Evolutionary conservation across 1,139 yeast species (phyloP).

Genomic region (Zygosaccharomyces sapae): DNA sequence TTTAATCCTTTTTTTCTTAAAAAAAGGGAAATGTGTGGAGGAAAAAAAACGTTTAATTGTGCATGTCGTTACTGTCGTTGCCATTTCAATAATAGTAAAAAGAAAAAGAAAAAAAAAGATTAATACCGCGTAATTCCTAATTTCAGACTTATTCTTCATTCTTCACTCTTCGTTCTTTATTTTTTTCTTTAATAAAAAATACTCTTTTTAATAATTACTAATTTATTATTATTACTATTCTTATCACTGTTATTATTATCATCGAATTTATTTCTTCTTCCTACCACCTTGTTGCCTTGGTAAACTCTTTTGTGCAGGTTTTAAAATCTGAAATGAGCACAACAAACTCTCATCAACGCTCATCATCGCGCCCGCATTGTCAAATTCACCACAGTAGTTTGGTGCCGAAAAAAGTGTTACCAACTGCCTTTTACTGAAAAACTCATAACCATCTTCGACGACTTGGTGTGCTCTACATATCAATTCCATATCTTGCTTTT

Average conservation of each 20-base stretch:
- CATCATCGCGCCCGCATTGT: conserved; percentile 99
- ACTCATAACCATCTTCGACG: conserved; percentile 98
- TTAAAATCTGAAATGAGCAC: conserved; percentile 95
- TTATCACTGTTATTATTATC: too few relatives aligned
- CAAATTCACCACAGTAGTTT: conserved; percentile 97
- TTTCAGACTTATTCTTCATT: background rate
- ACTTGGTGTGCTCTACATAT: conserved; percentile 98
- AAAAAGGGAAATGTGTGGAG: background rate
- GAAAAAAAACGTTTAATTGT: background rate
- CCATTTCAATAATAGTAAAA: background rate
- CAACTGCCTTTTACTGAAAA: conserved; percentile 89
- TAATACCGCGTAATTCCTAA: background rate
- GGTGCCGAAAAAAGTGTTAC: conserved; percentile 96
- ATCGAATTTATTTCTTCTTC: conserved; percentile 26
- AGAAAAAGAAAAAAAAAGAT: too few relatives aligned
- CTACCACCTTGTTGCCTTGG: conserved; percentile 36
- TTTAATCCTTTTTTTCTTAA: background rate
- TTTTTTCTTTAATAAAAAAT: too few relatives aligned
- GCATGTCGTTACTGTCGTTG: conserved; percentile 3
- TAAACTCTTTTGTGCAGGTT: conserved; percentile 83
- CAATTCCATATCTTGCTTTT: conserved; percentile 94
- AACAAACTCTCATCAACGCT: conserved; percentile 92
- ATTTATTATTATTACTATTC: too few relatives aligned
- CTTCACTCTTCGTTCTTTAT: background rate
- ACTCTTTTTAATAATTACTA: too few relatives aligned